Conservation (phyloP, 2,329 filamentous ascomycete species). For the Teratosphaeriaceae sp. region DNA sequence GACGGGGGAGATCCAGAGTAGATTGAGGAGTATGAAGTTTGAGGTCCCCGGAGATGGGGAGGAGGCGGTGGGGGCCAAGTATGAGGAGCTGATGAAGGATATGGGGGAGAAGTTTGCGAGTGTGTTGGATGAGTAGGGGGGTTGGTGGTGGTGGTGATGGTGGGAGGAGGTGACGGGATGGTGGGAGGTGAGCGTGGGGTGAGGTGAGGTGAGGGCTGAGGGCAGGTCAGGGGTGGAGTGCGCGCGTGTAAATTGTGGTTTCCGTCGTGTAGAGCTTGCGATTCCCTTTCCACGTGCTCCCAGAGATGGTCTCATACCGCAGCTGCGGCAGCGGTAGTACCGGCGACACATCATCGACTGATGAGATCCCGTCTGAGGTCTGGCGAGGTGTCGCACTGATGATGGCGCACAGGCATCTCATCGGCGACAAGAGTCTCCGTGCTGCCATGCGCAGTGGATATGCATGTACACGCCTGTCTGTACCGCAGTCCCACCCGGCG, state of each 20-base stretch:
- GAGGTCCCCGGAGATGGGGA: slow-evolving; percentile 83
- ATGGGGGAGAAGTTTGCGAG: slow-evolving; percentile 98
- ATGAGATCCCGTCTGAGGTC: too few relatives aligned
- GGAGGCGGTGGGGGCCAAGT: slow-evolving; percentile 80
- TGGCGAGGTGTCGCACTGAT: too few relatives aligned
- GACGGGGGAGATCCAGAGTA: slow-evolving; percentile 76
- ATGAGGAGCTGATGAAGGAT: slow-evolving; percentile 81
- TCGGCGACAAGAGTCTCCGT: too few relatives aligned
- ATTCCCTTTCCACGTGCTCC: too few relatives aligned
- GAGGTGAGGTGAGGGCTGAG: not conserved
- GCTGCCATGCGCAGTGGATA: too few relatives aligned
- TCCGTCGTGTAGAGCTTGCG: not conserved
- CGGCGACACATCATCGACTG: too few relatives aligned
- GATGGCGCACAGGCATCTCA: too few relatives aligned
- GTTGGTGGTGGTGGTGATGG: too few relatives aligned
- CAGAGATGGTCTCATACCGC: too few relatives aligned
- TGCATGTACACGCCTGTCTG: too few relatives aligned
- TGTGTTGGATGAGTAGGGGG: slow-evolving; percentile 85
- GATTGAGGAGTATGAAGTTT: slow-evolving; percentile 92
- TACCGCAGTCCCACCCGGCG: too few relatives aligned
- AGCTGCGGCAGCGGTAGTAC: too few relatives aligned
- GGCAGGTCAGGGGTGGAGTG: not conserved
- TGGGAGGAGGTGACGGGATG: not conserved
- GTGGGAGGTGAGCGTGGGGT: not conserved
- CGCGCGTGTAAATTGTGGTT: not conserved